phyloP scores from a whole-genome alignment of 495 filamentous ascomycete genomes.

The Aspergillus wentii region DNA sequence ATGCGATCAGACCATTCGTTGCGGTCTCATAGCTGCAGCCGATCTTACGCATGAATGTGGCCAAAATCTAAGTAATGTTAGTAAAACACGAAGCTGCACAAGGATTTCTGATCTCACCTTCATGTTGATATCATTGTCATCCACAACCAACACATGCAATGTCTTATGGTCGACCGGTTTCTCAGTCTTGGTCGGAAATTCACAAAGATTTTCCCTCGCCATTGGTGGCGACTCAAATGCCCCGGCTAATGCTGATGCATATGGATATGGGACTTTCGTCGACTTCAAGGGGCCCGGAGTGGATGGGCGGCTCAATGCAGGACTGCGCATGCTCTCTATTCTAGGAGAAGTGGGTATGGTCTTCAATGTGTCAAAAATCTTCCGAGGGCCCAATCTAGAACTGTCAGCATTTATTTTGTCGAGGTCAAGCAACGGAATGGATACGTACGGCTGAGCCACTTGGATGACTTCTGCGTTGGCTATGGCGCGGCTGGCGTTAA shows the following conservation, averaged over 20 bases:
- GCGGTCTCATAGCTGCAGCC: conserved; percentile 47
- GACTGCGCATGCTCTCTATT: conserved; percentile 1
- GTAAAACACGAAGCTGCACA: background rate
- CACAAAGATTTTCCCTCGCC: conserved; percentile 7
- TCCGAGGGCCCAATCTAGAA: conserved; percentile 27
- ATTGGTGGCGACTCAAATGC: conserved; percentile 12
- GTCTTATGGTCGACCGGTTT: background rate
- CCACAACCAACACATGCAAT: conserved; percentile 37
- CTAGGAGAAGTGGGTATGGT: background rate
- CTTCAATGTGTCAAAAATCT: conserved; percentile 22
- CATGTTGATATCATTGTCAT: conserved; percentile 49
- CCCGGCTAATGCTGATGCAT: conserved; percentile 11
- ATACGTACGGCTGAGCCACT: conserved; percentile 29
- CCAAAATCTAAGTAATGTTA: conserved; percentile 24
- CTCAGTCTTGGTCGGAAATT: background rate
- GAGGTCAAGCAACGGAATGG: too few species aligned
- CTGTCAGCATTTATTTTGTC: conserved; percentile 8
- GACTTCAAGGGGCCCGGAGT: conserved; percentile 4
- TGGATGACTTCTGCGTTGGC: conserved; percentile 15
- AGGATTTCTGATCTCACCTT: conserved; percentile 18
- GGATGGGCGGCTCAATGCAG: conserved; percentile 5
- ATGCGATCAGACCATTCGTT: conserved; percentile 52
- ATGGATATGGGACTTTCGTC: too few species aligned
- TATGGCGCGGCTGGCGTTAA: conserved; percentile 4
- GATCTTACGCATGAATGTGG: conserved; percentile 51